Evolutionary conservation across 352 stramenopile species (phyloP).

Genomic region (Globisporangium middletonii): DNA sequence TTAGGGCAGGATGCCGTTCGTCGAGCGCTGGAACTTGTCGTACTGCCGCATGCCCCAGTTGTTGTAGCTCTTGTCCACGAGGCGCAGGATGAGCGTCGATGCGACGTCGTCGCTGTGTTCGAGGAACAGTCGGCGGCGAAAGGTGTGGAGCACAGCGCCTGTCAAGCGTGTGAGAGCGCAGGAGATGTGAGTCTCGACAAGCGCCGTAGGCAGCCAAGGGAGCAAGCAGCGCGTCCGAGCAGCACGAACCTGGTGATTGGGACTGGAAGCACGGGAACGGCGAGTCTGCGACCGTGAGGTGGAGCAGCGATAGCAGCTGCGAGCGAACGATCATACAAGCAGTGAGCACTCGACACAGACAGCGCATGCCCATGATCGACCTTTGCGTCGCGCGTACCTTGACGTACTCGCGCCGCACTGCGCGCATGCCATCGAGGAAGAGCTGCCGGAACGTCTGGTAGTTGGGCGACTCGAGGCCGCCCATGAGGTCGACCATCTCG

Average conservation of each 20-base stretch:
- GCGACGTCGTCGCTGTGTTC: slow-evolving; percentile 18
- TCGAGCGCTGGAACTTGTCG: slow-evolving; percentile 61
- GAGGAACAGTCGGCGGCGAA: slow-evolving; percentile 33
- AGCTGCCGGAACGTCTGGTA: slow-evolving; percentile 82
- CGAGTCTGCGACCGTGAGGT: slow-evolving; percentile 84
- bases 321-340: neutral
- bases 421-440: slow-evolving; percentile 91
- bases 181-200: no score
- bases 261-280: slow-evolving; percentile 87
- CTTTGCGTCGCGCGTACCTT: slow-evolving; percentile 29
- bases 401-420: slow-evolving; percentile 73
- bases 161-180: no score
- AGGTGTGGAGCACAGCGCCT: slow-evolving; percentile 16
- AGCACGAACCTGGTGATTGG: slow-evolving; percentile 14
- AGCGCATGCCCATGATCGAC: neutral
- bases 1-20: slow-evolving; percentile 57
- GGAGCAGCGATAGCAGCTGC: slow-evolving; percentile 80
- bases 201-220: neutral
- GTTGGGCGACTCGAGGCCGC: slow-evolving; percentile 54
- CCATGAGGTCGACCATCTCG: slow-evolving; percentile 93
- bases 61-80: slow-evolving; percentile 59
- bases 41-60: slow-evolving; percentile 66
- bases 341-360: neutral
- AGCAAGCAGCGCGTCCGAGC: no score
- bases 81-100: slow-evolving; percentile 19